These are phyloP conservation scores for Phyllosticta paracitricarpa DNA, from an alignment of 2,329 filamentous ascomycete genomes.

Conservation along the genomic window DNA sequence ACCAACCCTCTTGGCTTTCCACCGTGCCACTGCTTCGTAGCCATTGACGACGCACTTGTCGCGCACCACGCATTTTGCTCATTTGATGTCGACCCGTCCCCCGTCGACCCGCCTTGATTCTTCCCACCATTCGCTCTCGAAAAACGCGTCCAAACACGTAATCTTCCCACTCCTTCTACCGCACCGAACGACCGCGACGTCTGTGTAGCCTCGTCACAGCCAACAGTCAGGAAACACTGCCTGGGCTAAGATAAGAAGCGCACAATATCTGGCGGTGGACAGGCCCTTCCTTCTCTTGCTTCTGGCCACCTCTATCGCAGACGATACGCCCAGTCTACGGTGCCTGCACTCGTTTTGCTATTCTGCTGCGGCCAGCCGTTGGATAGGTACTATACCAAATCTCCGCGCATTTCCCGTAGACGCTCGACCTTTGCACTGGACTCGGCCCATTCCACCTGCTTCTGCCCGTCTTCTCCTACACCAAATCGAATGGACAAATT, in stretches of 20 bases:
- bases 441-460: background rate
- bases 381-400: background rate
- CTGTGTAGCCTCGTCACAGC: background rate
- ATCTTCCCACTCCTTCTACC: background rate
- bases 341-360: background rate
- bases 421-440: no score
- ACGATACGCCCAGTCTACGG: background rate
- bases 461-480: background rate
- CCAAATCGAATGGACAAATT: background rate
- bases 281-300: background rate
- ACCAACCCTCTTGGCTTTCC: background rate
- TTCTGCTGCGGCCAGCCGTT: background rate
- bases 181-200: background rate
- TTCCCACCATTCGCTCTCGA: background rate
- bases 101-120: background rate
- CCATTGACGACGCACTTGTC: background rate
- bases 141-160: background rate
- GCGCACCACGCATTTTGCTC: background rate
- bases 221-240: background rate
- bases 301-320: background rate
- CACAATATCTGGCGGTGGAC: background rate
- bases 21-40: background rate
- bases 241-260: background rate
- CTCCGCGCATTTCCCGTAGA: background rate
- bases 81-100: background rate